Evolutionary conservation across 2,329 filamentous ascomycete species (phyloP), one percentile per base, ranked within the genome.

Genomic region (Trichoderma koningii): DNA sequence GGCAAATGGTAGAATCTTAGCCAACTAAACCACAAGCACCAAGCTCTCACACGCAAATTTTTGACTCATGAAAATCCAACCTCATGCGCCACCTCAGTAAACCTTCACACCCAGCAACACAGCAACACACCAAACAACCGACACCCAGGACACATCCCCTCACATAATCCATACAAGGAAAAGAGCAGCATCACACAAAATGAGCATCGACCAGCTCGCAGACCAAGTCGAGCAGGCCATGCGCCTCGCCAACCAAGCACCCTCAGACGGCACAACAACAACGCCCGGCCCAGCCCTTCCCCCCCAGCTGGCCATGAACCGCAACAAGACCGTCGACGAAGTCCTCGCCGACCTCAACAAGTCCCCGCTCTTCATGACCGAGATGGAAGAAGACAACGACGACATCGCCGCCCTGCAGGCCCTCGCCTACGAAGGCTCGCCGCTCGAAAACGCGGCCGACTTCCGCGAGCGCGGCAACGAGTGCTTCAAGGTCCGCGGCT

Each of bases 401-500:
- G 88, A 91, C 70, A 82, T 97, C 0, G 93, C 96, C 71, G 96
- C 95, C 0, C 83, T 99, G 66, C 90, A 91, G 74, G 94, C 95
- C 0, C 81, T 99, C 45, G 92, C 92, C 34, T 97, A 97, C 75
- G 95, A 99, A 79, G 96, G 95, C 21, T 93, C 93, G 9, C 87
- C 91, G 55, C 83, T 88, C 10, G 94, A 98, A 76, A 89, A 96
- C 67, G 90, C 88, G 21, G 79, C 85, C 51, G 92, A 92, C 69
- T 97, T 97, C 80, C 92, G 95, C 72, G 89, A 94, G 74, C 91
- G 92, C 70, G 95, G 95, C 41, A 99, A 99, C 75, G 94, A 98
- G 72, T 88, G 86, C 72, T 96, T 96, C 74, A 83, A 85, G 71
- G 82, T 83, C 63, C 88, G 87, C 76, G 82, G 86, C 55, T 97